Conservation (phyloP, 108 stramenopile species). For the Skeletonema menzelii region DNA sequence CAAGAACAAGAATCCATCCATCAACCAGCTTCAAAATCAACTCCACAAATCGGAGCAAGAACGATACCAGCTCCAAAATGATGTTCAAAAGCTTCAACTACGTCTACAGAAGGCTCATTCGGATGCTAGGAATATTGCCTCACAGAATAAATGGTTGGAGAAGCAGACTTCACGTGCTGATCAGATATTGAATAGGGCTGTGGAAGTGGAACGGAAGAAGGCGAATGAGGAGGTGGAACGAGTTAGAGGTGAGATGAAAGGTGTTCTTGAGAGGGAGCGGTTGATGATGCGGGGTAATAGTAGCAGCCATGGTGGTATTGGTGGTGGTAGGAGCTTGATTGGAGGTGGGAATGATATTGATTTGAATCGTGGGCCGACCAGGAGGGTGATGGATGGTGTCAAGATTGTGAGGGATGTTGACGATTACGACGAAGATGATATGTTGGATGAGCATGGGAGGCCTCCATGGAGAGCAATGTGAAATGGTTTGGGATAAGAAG, state of each 20-base stretch:
- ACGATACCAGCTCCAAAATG: slow-evolving; percentile 16
- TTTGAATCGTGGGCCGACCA: neutral
- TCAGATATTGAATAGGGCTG: slow-evolving; percentile 12
- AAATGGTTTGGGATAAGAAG: neutral
- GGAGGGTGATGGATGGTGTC: slow-evolving; percentile 18
- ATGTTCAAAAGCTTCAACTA: slow-evolving; percentile 22
- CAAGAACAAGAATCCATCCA: slow-evolving; percentile 12
- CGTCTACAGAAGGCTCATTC: slow-evolving; percentile 25
- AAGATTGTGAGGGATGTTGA: slow-evolving; percentile 17
- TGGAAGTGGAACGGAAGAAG: slow-evolving; percentile 24
- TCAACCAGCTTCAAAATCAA: slow-evolving; percentile 24
- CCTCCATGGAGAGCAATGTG: neutral
- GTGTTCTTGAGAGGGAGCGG: slow-evolving; percentile 21
- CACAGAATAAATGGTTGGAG: slow-evolving; percentile 31
- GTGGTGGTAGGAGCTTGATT: slow-evolving; percentile 1
- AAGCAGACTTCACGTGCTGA: slow-evolving; percentile 18
- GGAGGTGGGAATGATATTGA: slow-evolving; percentile 18
- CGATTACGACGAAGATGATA: slow-evolving; percentile 3
- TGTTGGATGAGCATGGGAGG: neutral
- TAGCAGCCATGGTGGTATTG: neutral
- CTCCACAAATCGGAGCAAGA: slow-evolving; percentile 36
- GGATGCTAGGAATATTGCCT: slow-evolving; percentile 12
- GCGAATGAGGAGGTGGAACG: slow-evolving; percentile 25
- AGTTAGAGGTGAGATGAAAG: slow-evolving; percentile 26
- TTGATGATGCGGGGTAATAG: slow-evolving; percentile 29